Percentiles rank a stretch among this genome's conserved stretches.
Conservation (phyloP, 257 asterid species). For the Buddleja alternifolia region DNA sequence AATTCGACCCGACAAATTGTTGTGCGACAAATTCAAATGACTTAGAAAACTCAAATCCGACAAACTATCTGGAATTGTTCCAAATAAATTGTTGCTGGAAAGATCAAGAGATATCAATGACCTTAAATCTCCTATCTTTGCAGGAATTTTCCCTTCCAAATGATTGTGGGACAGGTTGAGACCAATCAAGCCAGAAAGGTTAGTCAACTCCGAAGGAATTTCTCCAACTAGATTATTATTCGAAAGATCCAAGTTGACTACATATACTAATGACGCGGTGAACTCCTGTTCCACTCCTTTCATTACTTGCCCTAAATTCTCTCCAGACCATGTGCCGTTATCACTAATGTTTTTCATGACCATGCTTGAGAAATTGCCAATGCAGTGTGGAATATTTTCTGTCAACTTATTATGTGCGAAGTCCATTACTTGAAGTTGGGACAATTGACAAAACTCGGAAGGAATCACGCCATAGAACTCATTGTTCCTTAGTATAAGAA, state of each 20-base stretch:
- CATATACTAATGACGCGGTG: too few relatives aligned
- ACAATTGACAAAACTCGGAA: not conserved
- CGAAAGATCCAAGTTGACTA: slow-evolving; percentile 13
- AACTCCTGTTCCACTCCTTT: not conserved
- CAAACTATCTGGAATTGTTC: slow-evolving; percentile 25
- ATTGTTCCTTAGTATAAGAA: slow-evolving; percentile 5
- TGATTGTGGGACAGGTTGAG: slow-evolving; percentile 25
- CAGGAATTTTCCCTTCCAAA: slow-evolving; percentile 16
- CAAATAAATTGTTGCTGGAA: slow-evolving; percentile 28
- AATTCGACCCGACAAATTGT: slow-evolving; percentile 33
- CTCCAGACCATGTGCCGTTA: too few relatives aligned
- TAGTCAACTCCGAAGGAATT: slow-evolving; percentile 10
- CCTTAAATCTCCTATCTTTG: slow-evolving; percentile 29
- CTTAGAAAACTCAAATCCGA: slow-evolving; percentile 18
- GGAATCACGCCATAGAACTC: slow-evolving; percentile 15
- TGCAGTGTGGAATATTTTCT: slow-evolving; percentile 13
- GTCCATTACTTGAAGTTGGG: slow-evolving; percentile 12
- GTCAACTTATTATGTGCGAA: slow-evolving; percentile 3
- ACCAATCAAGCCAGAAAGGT: not conserved
- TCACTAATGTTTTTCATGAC: too few relatives aligned
- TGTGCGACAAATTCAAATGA: slow-evolving; percentile 26
- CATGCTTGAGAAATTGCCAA: slow-evolving; percentile 13
- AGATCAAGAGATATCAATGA: slow-evolving; percentile 32
- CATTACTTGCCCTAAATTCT: not conserved
- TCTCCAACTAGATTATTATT: slow-evolving; percentile 12